Evolutionary conservation across 225 moss, liverwort and hornwort species (phyloP).

Genomic region (Physcomitrellopsis africana): DNA sequence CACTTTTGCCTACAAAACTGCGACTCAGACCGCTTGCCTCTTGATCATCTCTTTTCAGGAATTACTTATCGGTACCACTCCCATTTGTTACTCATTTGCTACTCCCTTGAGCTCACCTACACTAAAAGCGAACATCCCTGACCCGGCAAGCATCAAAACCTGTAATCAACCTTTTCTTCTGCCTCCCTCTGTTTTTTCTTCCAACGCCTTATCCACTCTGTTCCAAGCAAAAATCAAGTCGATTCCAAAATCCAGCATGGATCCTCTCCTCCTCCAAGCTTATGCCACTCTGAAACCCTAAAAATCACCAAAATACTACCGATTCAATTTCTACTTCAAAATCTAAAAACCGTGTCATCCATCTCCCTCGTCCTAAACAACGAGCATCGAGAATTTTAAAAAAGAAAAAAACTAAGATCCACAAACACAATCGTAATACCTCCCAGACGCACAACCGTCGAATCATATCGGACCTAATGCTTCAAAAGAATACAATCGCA

Average conservation of each 20-base stretch:
- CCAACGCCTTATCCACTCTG: neutral
- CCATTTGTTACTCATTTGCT: neutral
- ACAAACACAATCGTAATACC: neutral
- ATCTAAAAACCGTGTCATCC: neutral
- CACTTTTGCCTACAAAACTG: neutral
- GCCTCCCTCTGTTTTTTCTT: neutral
- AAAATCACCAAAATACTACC: neutral
- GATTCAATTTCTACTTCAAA: neutral
- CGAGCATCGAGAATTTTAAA: neutral
- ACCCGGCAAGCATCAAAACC: neutral
- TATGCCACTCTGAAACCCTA: neutral
- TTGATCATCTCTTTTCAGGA: neutral
- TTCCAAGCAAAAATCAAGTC: neutral
- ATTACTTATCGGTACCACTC: neutral
- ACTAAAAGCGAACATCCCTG: neutral
- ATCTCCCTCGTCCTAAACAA: neutral
- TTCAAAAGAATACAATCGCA: no score
- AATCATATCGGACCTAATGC: no score
- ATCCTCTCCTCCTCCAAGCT: neutral
- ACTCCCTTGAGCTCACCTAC: neutral
- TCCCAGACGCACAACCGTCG: neutral
- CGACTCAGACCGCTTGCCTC: neutral
- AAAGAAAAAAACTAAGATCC: no score
- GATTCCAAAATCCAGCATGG: neutral
- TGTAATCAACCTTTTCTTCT: neutral